Conservation (phyloP, 306 rosid genomes). For the Luffa aegyptiaca region DNA sequence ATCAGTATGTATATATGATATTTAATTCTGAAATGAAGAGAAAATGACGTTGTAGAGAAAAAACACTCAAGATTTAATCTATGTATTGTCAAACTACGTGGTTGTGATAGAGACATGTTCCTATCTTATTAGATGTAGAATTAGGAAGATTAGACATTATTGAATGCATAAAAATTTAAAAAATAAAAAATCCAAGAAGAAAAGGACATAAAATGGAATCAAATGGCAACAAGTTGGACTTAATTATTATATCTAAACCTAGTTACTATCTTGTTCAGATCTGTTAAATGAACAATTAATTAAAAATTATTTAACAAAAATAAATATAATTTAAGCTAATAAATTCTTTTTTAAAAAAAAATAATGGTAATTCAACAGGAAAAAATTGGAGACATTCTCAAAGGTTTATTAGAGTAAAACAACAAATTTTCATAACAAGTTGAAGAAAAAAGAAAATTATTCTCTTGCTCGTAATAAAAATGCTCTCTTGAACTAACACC, state of each 20-base stretch:
- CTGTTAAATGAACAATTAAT: not conserved
- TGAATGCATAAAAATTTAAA: not conserved
- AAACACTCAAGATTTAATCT: not conserved
- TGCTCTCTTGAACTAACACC: not conserved
- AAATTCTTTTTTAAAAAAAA: not conserved
- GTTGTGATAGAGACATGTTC: not conserved
- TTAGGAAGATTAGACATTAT: not conserved
- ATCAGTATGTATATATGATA: not conserved
- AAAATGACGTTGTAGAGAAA: not conserved
- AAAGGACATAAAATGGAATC: slow-evolving; percentile 50
- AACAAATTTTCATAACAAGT: not conserved
- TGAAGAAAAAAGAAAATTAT: no score
- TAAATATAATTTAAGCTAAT: not conserved
- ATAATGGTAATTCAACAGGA: not conserved
- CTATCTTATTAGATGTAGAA: not conserved
- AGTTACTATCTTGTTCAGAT: not conserved
- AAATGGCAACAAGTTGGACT: slow-evolving; percentile 36
- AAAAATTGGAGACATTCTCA: no score
- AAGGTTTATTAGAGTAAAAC: not conserved
- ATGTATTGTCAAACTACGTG: not conserved
- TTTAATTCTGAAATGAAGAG: not conserved
- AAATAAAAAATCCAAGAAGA: slow-evolving; percentile 32
- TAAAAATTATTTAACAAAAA: not conserved
- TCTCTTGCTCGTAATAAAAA: not conserved
- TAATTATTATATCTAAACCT: slow-evolving; percentile 27